phyloP scores from a whole-genome alignment of 768 basidiomycete species.

The Mycena latifolia region DNA sequence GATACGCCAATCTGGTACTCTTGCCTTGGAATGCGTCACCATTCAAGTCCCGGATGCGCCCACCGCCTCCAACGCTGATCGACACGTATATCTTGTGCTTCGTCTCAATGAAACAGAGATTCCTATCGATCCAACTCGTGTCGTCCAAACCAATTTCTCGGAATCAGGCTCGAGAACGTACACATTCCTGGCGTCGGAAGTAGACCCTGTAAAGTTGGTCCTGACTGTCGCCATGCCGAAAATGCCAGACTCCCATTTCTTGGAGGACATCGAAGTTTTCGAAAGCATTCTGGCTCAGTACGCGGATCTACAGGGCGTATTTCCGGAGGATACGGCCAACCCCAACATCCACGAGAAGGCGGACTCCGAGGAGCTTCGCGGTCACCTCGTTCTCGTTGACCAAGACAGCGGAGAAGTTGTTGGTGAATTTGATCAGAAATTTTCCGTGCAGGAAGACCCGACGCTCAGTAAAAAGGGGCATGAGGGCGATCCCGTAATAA shows the following conservation, averaged over 20 bases:
- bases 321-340: slow-evolving; percentile 17
- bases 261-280: slow-evolving; percentile 73
- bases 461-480: slow-evolving; percentile 61
- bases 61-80: slow-evolving; percentile 46
- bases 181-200: slow-evolving; percentile 55
- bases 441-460: slow-evolving; percentile 71
- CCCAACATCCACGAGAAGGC: slow-evolving; percentile 30
- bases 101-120: slow-evolving; percentile 67
- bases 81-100: slow-evolving; percentile 77
- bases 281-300: slow-evolving; percentile 79
- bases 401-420: slow-evolving; percentile 79
- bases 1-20: slow-evolving; percentile 53
- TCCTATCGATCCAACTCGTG: slow-evolving; percentile 68
- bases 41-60: slow-evolving; percentile 50
- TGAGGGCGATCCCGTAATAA: slow-evolving; percentile 75
- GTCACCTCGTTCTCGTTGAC: slow-evolving; percentile 78
- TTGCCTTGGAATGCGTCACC: slow-evolving; percentile 75
- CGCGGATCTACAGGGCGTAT: slow-evolving; percentile 54
- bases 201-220: slow-evolving; percentile 51
- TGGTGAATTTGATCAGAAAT: slow-evolving; percentile 71
- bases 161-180: slow-evolving; percentile 54
- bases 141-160: slow-evolving; percentile 55
- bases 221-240: slow-evolving; percentile 50
- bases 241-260: slow-evolving; percentile 47
- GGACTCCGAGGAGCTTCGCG: slow-evolving; percentile 55